Conservation (phyloP, 208 protist species). For the Acanthamoeba sp. region DNA sequence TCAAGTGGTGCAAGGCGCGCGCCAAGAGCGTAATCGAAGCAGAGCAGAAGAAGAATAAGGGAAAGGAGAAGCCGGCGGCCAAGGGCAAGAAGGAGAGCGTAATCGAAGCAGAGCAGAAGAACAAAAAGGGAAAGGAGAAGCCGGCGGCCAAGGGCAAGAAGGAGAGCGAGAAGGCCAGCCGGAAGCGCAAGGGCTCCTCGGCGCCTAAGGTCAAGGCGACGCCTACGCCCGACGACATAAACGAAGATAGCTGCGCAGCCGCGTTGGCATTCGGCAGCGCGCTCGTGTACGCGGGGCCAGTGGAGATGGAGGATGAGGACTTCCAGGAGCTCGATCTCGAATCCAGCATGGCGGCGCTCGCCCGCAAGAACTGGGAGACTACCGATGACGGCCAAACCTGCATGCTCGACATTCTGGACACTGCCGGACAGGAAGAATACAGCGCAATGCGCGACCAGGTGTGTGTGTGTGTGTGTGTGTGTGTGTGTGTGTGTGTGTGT, state of each 20-base stretch:
- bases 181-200: background rate
- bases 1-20: slow-evolving; percentile 17
- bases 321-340: slow-evolving; percentile 42
- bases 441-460: slow-evolving; percentile 87
- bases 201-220: background rate
- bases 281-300: background rate
- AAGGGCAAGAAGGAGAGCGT: background rate
- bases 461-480: background rate
- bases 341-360: slow-evolving; percentile 6
- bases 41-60: background rate
- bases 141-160: background rate
- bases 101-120: background rate
- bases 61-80: background rate
- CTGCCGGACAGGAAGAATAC: slow-evolving; percentile 90
- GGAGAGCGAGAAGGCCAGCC: background rate
- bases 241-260: background rate
- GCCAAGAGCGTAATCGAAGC: background rate
- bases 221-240: background rate
- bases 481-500: no score
- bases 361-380: slow-evolving; percentile 38
- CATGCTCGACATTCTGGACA: slow-evolving; percentile 89
- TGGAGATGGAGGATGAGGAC: slow-evolving; percentile 1
- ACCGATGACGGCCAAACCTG: slow-evolving; percentile 73
- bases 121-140: background rate
- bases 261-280: slow-evolving; percentile 32